These are phyloP conservation scores for Staphylotrichum tortipilum DNA, from an alignment of 495 filamentous ascomycete genomes.

Conservation along the genomic window DNA sequence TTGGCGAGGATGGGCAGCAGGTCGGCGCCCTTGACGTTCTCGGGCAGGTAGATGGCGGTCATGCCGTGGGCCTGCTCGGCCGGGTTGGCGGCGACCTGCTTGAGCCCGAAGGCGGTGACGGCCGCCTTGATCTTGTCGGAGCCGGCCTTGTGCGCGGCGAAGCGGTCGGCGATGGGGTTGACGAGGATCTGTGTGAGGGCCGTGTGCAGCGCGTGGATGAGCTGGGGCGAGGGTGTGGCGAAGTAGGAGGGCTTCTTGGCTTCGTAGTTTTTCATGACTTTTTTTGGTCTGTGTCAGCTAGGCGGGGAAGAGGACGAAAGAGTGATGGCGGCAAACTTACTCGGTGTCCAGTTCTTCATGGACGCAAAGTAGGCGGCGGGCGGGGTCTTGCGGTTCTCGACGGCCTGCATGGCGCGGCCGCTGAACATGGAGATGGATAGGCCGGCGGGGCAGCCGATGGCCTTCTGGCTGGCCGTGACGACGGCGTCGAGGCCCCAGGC, in stretches of 20 bases:
- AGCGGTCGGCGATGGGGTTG: constrained; percentile 66
- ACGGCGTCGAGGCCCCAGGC: constrained; percentile 90
- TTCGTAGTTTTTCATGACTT: constrained; percentile 99
- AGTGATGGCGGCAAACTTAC: constrained; percentile 32
- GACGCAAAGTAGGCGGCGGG: constrained; percentile 86
- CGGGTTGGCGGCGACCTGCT: constrained; percentile 72
- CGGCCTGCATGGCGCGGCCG: constrained; percentile 74
- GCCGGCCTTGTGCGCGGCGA: constrained; percentile 63
- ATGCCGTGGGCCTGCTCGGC: constrained; percentile 93
- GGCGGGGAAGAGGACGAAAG: neutral
- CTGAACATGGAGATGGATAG: constrained; percentile 88
- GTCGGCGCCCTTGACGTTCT: constrained; percentile 67
- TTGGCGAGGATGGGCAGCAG: constrained; percentile 78
- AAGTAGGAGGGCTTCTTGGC: constrained; percentile 95
- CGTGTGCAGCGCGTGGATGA: constrained; percentile 89
- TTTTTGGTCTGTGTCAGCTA: constrained; percentile 21
- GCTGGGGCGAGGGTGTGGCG: constrained; percentile 89
- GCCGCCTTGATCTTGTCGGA: constrained; percentile 78
- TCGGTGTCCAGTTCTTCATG: constrained; percentile 94
- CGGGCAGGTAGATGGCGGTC: constrained; percentile 93
- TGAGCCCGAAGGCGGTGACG: constrained; percentile 68
- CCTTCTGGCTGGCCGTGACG: constrained; percentile 91
- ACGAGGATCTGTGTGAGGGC: constrained; percentile 80
- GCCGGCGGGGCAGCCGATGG: constrained; percentile 88
- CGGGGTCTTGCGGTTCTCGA: constrained; percentile 69